phyloP scores from a whole-genome alignment of 306 rosid species.

The Astragalus membranaceus region DNA sequence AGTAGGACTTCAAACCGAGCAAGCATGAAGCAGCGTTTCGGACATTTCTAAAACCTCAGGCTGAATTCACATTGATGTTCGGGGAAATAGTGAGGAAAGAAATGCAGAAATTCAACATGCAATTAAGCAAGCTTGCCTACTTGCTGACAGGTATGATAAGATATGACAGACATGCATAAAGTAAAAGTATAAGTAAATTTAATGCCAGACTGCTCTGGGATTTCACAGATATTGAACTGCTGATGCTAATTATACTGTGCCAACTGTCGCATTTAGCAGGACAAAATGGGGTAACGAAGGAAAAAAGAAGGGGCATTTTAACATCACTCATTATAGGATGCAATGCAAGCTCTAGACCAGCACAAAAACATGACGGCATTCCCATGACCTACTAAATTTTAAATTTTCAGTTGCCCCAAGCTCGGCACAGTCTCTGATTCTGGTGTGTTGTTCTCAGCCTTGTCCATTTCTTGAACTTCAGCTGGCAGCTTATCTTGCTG shows the following conservation, averaged over 20 bases:
- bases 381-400: conserved; percentile 39
- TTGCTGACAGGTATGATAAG: conserved; percentile 4
- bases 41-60: background rate
- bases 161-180: conserved; percentile 19
- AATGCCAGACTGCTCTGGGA: conserved; percentile 35
- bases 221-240: conserved; percentile 39
- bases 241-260: conserved; percentile 57
- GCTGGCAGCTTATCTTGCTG: conserved; percentile 28
- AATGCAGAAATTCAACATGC: background rate
- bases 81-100: background rate
- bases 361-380: conserved; percentile 52
- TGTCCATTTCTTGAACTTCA: conserved; percentile 34
- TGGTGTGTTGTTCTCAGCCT: conserved; percentile 24
- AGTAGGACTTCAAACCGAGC: background rate
- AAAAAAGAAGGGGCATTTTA: conserved; percentile 27
- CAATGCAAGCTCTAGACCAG: conserved; percentile 35
- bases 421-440: conserved; percentile 38
- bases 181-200: conserved; percentile 18
- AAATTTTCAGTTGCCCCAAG: conserved; percentile 67
- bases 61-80: background rate
- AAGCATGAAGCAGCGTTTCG: background rate
- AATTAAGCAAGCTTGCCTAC: conserved; percentile 5
- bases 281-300: conserved; percentile 36
- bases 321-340: conserved; percentile 48
- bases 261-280: conserved; percentile 52